These are phyloP conservation scores for Coniella lustricola DNA, from an alignment of 2,329 filamentous ascomycete genomes.

Conservation along the genomic window DNA sequence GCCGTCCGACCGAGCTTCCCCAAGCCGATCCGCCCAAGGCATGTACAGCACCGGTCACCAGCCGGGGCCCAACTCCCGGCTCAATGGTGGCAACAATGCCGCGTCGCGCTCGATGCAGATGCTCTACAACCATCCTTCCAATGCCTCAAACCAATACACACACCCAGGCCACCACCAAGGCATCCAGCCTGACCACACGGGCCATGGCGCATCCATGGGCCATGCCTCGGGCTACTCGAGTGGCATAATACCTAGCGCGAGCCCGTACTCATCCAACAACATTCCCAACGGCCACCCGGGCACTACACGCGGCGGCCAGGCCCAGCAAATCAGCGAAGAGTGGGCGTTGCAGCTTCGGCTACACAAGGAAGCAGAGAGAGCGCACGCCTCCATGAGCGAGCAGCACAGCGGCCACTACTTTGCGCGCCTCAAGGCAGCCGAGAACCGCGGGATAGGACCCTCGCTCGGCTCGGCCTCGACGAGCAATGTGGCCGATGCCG, in stretches of 20 bases:
- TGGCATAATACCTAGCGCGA: constrained; percentile 57
- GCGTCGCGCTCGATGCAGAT: constrained; percentile 42
- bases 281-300: constrained; percentile 52
- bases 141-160: constrained; percentile 53
- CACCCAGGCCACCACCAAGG: constrained; percentile 58
- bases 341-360: constrained; percentile 85
- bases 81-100: constrained; percentile 63
- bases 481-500: constrained; percentile 42
- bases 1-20: constrained; percentile 23
- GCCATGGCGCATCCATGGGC: constrained; percentile 47
- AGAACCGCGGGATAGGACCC: constrained; percentile 60
- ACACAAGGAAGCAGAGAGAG: constrained; percentile 69
- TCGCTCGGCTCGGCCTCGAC: constrained; percentile 44
- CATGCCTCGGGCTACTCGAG: constrained; percentile 58
- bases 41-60: constrained; percentile 72
- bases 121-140: constrained; percentile 63
- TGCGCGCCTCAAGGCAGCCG: constrained; percentile 61
- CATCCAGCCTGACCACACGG: constrained; percentile 51
- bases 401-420: constrained; percentile 63
- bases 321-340: constrained; percentile 55
- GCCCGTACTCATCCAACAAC: constrained; percentile 47
- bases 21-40: constrained; percentile 32
- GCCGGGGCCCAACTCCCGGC: constrained; percentile 66
- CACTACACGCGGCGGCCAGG: constrained; percentile 41
- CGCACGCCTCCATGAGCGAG: constrained; percentile 63